Evolutionary conservation across 176 grass and related monocot genomes (phyloP).

Genomic region (Raddia distichophylla): DNA sequence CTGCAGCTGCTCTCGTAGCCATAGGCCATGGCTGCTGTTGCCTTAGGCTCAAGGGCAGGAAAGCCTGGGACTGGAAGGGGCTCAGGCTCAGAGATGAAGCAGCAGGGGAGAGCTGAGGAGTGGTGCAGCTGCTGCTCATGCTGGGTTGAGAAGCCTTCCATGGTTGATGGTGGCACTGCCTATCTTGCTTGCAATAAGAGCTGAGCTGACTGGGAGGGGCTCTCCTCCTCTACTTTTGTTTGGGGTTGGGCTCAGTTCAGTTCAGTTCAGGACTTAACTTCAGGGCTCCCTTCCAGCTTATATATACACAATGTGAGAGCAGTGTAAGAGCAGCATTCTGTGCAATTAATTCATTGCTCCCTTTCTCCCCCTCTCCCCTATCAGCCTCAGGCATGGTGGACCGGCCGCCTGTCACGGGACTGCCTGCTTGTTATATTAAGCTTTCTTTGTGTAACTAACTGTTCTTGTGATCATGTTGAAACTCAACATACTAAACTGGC

Average conservation of each 20-base stretch:
- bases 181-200: background rate
- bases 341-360: conserved; percentile 7
- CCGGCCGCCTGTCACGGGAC: background rate
- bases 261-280: background rate
- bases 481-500: background rate
- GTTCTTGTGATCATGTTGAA: background rate
- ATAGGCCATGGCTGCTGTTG: conserved; percentile 18
- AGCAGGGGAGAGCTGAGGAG: conserved; percentile 16
- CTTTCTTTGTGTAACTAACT: background rate
- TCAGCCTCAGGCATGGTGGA: background rate
- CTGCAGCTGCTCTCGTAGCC: conserved; percentile 12
- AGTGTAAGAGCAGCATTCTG: background rate
- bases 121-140: conserved; percentile 17
- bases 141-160: conserved; percentile 23
- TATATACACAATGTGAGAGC: conserved; percentile 22
- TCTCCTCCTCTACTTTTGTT: background rate
- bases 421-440: background rate
- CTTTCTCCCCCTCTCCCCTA: background rate
- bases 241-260: too few species aligned
- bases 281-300: background rate
- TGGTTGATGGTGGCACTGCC: background rate
- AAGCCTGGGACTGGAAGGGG: conserved; percentile 11
- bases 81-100: background rate
- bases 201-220: background rate
- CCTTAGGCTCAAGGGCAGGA: background rate